These are phyloP conservation scores for Rugonectria rugulosa DNA, from an alignment of 2,329 filamentous ascomycete species.

Conservation along the genomic window DNA sequence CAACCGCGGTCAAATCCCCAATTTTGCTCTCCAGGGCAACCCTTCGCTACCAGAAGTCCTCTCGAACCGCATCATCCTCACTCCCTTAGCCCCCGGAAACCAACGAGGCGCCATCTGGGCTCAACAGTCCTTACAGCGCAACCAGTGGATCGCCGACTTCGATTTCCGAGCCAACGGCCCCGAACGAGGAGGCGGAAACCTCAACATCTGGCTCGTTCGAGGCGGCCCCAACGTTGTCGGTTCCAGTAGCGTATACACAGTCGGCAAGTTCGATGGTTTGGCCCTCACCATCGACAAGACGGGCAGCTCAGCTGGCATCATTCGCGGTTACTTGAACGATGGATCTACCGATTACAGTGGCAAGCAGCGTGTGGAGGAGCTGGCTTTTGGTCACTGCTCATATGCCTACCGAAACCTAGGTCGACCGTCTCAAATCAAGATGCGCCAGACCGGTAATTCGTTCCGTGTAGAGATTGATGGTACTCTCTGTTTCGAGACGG, in stretches of 20 bases:
- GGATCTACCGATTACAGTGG: slow-evolving; percentile 80
- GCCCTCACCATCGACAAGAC: slow-evolving; percentile 86
- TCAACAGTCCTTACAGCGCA: slow-evolving; percentile 65
- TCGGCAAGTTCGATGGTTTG: slow-evolving; percentile 87
- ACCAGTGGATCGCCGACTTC: slow-evolving; percentile 83
- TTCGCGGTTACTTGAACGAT: slow-evolving; percentile 95
- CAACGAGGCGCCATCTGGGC: slow-evolving; percentile 86
- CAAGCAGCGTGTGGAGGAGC: slow-evolving; percentile 78
- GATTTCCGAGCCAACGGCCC: slow-evolving; percentile 88
- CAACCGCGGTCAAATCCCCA: slow-evolving; percentile 56
- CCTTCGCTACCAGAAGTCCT: slow-evolving; percentile 69
- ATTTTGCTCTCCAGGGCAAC: slow-evolving; percentile 63
- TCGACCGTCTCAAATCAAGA: slow-evolving; percentile 78
- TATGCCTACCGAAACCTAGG: slow-evolving; percentile 93
- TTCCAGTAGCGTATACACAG: slow-evolving; percentile 82
- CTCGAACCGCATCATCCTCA: slow-evolving; percentile 91
- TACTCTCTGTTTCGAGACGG: slow-evolving; percentile 80
- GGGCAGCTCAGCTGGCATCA: slow-evolving; percentile 77
- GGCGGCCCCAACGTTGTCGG: slow-evolving; percentile 71
- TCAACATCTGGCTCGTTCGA: slow-evolving; percentile 91
- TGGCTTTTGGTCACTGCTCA: slow-evolving; percentile 93
- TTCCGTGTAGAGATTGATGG: slow-evolving; percentile 86
- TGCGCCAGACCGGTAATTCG: slow-evolving; percentile 68
- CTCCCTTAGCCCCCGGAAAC: slow-evolving; percentile 86
- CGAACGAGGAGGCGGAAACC: slow-evolving; percentile 84